These are phyloP conservation scores for Smithsoniella earleae DNA, from an alignment of 163 green algal genomes.

Conservation along the genomic window DNA sequence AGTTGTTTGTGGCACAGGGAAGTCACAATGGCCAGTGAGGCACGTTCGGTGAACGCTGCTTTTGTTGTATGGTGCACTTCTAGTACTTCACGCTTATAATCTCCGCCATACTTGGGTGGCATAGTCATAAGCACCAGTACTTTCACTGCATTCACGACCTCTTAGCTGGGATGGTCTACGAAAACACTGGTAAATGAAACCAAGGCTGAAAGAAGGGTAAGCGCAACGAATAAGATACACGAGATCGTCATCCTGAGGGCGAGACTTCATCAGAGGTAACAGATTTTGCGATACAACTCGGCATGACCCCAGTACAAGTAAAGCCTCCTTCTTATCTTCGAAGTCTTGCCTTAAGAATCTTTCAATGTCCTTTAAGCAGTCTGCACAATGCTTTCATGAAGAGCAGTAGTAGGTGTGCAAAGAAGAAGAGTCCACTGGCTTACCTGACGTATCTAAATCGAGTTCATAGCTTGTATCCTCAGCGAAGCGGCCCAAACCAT, in stretches of 20 bases:
- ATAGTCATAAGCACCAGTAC: slow-evolving; percentile 21
- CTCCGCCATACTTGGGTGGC: not conserved
- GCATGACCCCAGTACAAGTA: not conserved
- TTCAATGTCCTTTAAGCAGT: slow-evolving; percentile 27
- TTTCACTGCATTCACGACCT: slow-evolving; percentile 2
- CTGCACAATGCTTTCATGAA: not conserved
- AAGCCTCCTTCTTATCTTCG: slow-evolving; percentile 17
- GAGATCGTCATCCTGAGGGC: slow-evolving; percentile 5
- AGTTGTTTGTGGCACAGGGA: slow-evolving; percentile 9
- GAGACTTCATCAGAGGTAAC: slow-evolving; percentile 6
- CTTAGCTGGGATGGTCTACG: not conserved
- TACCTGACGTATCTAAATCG: not conserved
- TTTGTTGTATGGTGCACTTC: slow-evolving; percentile 9
- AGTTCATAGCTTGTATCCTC: not conserved
- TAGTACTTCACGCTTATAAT: not conserved
- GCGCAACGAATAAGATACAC: slow-evolving; percentile 9
- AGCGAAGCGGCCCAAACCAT: slow-evolving; percentile 11
- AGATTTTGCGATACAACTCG: slow-evolving; percentile 11
- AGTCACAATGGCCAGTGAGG: not conserved
- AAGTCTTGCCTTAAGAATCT: slow-evolving; percentile 9
- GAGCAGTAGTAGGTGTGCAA: not conserved
- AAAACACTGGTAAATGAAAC: not conserved
- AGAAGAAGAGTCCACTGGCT: too few species aligned
- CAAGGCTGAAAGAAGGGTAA: not conserved
- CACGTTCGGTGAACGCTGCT: not conserved